Percentiles rank a stretch among this genome's conserved stretches.
phyloP scores from a whole-genome alignment of 148 eudicot species.

The Diospyros lotus region DNA sequence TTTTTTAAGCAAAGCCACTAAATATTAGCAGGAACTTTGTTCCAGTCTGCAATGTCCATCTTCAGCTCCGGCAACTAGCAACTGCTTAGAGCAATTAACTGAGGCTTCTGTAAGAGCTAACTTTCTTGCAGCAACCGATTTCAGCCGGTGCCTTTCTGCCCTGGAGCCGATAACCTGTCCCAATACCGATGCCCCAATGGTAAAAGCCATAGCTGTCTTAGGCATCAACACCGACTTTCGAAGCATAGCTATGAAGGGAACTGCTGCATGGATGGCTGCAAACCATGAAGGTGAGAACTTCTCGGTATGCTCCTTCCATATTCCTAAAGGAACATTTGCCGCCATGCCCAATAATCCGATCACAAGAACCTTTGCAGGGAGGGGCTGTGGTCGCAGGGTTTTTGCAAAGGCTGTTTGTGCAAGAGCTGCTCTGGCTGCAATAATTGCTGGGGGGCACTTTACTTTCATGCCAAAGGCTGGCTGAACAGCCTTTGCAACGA shows the following conservation, averaged over 20 bases:
- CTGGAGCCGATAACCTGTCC: constrained; percentile 97
- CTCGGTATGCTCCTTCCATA: constrained; percentile 93
- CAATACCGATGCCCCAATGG: constrained; percentile 83
- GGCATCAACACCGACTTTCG: constrained; percentile 91
- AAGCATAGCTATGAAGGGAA: constrained; percentile 90
- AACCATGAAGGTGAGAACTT: constrained; percentile 98
- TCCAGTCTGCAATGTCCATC: constrained; percentile 51
- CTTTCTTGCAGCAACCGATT: constrained; percentile 37
- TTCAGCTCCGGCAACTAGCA: constrained; percentile 23
- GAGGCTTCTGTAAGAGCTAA: constrained; percentile 24
- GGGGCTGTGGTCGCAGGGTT: constrained; percentile 84
- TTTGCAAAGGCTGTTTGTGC: constrained; percentile 82
- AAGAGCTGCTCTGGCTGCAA: constrained; percentile 84
- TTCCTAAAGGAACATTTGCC: constrained; percentile 77
- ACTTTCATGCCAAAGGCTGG: constrained; percentile 79
- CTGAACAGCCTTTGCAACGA: constrained; percentile 82
- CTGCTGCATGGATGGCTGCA: constrained; percentile 93
- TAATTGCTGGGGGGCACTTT: constrained; percentile 75
- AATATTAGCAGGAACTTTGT: neutral
- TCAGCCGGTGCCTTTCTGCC: constrained; percentile 80
- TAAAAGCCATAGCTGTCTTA: constrained; percentile 91
- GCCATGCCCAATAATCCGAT: constrained; percentile 94
- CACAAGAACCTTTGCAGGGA: constrained; percentile 70
- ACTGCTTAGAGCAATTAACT: constrained; percentile 12
- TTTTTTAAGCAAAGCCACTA: too few species aligned